phyloP scores from a whole-genome alignment of 495 filamentous ascomycete species.

The Poronia punctata region DNA sequence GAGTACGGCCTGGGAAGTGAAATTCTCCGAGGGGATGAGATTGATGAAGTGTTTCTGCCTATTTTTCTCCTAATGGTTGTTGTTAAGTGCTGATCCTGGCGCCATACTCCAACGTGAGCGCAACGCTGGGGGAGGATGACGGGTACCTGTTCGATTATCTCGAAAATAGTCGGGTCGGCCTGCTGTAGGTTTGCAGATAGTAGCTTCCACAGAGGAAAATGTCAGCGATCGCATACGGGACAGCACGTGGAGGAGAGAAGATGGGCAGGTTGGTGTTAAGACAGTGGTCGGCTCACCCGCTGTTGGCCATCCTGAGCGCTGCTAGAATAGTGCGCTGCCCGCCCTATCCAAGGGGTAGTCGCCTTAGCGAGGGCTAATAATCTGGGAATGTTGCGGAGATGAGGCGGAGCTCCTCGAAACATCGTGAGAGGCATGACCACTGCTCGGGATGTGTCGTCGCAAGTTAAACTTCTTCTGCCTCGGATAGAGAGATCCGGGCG shows the following conservation, averaged over 20 bases:
- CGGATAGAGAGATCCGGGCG: too few species aligned
- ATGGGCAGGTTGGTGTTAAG: not conserved
- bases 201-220: conserved; percentile 44
- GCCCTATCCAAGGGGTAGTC: too few species aligned
- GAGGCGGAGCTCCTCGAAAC: too few species aligned
- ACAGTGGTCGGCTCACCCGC: conserved; percentile 37
- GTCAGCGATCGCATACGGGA: conserved; percentile 11
- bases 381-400: too few species aligned
- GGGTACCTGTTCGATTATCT: conserved; percentile 83
- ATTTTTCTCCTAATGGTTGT: conserved; percentile 68
- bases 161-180: conserved; percentile 78
- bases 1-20: conserved; percentile 93
- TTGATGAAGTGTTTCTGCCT: conserved; percentile 98
- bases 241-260: not conserved
- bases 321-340: conserved; percentile 41
- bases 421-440: too few species aligned
- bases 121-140: not conserved
- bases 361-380: too few species aligned
- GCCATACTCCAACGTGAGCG: not conserved
- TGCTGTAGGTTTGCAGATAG: conserved; percentile 71
- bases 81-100: conserved; percentile 5
- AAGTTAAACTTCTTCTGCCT: too few species aligned
- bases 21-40: conserved; percentile 97
- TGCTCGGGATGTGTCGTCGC: too few species aligned
- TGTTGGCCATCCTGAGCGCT: conserved; percentile 56